A percentile compares a stretch with the other conserved stretches of the same genome.
These are phyloP conservation scores for Buddleja alternifolia DNA, from an alignment of 257 asterid species.

Conservation along the genomic window DNA sequence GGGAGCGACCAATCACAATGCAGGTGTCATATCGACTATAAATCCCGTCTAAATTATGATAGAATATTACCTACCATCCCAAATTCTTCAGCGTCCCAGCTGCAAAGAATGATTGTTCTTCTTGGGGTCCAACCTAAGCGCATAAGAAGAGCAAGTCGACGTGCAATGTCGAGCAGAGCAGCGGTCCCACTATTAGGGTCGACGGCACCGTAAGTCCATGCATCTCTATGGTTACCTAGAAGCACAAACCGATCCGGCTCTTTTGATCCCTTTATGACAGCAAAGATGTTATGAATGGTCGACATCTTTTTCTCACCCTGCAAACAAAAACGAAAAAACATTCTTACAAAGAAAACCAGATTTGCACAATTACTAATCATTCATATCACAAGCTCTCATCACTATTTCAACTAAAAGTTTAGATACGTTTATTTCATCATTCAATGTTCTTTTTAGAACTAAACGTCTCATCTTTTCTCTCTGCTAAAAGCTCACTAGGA, in stretches of 20 bases:
- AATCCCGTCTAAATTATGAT: neutral
- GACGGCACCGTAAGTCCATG: constrained; percentile 99
- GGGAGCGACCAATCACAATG: neutral
- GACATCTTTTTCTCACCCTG: constrained; percentile 81
- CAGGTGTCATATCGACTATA: neutral
- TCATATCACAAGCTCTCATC: no score
- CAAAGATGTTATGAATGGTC: constrained; percentile 73
- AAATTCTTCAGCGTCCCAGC: constrained; percentile 99
- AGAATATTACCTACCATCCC: constrained; percentile 93
- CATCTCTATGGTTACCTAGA: constrained; percentile 98
- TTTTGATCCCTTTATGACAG: constrained; percentile 70
- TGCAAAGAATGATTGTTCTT: constrained; percentile 81
- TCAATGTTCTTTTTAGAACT: neutral
- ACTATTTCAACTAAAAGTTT: no score
- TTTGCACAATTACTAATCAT: constrained; percentile 17
- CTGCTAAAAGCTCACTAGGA: neutral
- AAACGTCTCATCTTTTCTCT: neutral
- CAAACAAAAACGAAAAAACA: constrained; percentile 13
- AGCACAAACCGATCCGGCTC: constrained; percentile 81
- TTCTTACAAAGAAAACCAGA: neutral
- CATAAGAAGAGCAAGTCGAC: constrained; percentile 73
- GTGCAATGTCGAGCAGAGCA: constrained; percentile 87
- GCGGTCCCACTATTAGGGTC: constrained; percentile 98
- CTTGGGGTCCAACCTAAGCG: constrained; percentile 88
- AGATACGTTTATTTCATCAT: neutral